Evolutionary conservation across 176 grass and related monocot genomes (phyloP), one percentile per base, ranked within the genome.

Genomic region (Oryza punctata): DNA sequence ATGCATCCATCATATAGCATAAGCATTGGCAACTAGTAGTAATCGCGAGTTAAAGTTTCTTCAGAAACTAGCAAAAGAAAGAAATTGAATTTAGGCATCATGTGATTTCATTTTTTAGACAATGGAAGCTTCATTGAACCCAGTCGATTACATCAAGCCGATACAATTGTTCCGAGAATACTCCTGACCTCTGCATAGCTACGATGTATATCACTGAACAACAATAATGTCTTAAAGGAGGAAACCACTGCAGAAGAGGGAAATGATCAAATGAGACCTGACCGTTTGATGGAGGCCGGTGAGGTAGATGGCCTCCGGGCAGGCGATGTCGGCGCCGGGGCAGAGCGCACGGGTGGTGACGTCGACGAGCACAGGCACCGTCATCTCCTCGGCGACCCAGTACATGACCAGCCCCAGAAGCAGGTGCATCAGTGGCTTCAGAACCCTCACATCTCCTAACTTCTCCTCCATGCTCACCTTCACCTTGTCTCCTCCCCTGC

Each of bases 371-470:
- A 92, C 92, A 18, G 94, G 87, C 59, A 97, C 92, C n/a, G 92
- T 92, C 94, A 92, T 94, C 90, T 97, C 94, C 88, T 92, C 90
- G 12, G 92, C 92, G 12, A 89, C 87, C 83, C 92, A 92, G 78
- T 94, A 91, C 46, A 94, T 43, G 46, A 82, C 70, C 24, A 97
- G 54, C 18, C 90, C 85, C 1, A 91, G 70, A 60, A 97, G 74
- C 37, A 97, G 78, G 43, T 97, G 92, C 50, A 77, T 23, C 83
- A 94, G 40, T 47, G 94, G 90, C 69, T 45, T 82, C 64, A 97
- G 47, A 38, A 75, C 57, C 47, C 32, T 87, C 25, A 88, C 27
- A 5, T 94, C 85, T 63, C 77, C 33, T 32, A 24, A 32, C 12
- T 69, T 64, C 83, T 54, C 49, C 12, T 37, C 76, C 75, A 77